phyloP scores from a whole-genome alignment of 192 early-diverging fungal genomes.

The Coemansia sp. region DNA sequence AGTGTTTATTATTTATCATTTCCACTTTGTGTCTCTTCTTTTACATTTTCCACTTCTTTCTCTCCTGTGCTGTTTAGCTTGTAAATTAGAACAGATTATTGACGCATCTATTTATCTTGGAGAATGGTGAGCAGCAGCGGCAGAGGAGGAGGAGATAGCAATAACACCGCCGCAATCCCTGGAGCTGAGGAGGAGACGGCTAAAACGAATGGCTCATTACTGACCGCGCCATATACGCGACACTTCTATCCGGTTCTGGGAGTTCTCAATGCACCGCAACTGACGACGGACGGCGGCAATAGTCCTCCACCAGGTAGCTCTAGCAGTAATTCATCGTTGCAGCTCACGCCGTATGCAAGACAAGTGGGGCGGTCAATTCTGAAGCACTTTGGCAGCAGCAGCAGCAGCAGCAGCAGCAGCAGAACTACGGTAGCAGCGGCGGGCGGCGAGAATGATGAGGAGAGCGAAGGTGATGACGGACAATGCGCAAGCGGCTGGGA shows the following conservation, averaged over 20 bases:
- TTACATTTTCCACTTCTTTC: too few species aligned
- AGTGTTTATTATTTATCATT: too few species aligned
- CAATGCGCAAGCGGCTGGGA: constrained; percentile 19
- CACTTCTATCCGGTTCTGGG: constrained; percentile 51
- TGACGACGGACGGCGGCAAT: background rate
- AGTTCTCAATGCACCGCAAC: constrained; percentile 26
- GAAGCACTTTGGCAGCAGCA: constrained; percentile 26
- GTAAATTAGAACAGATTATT: too few species aligned
- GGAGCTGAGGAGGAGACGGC: background rate
- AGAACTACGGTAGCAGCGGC: constrained; percentile 1
- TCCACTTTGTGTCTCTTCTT: too few species aligned
- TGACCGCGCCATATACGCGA: constrained; percentile 21
- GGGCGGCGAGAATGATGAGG: background rate
- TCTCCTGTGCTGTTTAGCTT: too few species aligned
- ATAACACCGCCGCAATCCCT: too few species aligned
- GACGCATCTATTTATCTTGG: too few species aligned
- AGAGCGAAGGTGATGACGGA: background rate
- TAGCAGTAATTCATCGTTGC: background rate
- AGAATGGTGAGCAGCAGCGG: too few species aligned
- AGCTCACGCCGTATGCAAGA: constrained; percentile 28
- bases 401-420: background rate
- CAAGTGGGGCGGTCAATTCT: constrained; percentile 42
- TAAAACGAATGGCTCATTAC: background rate
- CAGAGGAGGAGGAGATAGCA: too few species aligned
- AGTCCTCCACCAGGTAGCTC: too few species aligned